These are phyloP conservation scores for Paramecium tetraurelia DNA, from an alignment of 73 alveolate species.

Conservation along the genomic window DNA sequence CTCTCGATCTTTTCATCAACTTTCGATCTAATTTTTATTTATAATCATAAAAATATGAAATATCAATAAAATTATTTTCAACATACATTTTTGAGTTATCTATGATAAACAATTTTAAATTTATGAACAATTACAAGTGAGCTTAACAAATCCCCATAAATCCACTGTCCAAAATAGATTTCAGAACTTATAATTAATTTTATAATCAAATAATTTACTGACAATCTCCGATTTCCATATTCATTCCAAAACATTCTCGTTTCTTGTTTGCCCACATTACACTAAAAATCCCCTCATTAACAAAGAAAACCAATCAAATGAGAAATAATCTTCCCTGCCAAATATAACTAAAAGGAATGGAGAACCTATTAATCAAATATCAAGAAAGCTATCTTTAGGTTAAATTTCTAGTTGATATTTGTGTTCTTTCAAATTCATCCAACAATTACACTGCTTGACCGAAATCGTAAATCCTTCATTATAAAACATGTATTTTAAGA, in stretches of 20 bases:
- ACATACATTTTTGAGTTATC: not conserved
- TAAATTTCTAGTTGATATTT: not conserved
- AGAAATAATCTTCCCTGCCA: too few relatives aligned
- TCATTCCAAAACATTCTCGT: not conserved
- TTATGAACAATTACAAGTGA: not conserved
- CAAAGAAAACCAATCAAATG: too few relatives aligned
- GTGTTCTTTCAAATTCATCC: not conserved
- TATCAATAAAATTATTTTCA: not conserved
- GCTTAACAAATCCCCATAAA: not conserved
- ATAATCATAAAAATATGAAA: not conserved
- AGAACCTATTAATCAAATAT: not conserved
- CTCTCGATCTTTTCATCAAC: not conserved
- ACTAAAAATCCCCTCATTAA: too few relatives aligned
- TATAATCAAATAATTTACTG: not conserved
- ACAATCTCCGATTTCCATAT: not conserved
- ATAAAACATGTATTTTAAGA: constrained; percentile 11
- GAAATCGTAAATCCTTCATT: constrained; percentile 23
- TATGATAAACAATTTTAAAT: not conserved
- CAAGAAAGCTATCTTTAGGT: not conserved
- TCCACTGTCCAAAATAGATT: not conserved
- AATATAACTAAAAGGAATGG: too few relatives aligned
- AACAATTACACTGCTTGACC: constrained; percentile 48
- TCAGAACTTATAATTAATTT: not conserved
- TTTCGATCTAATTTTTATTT: not conserved
- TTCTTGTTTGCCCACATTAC: not conserved